phyloP scores from a whole-genome alignment of 441 rosid species.

The Adansonia madagascariensis region DNA sequence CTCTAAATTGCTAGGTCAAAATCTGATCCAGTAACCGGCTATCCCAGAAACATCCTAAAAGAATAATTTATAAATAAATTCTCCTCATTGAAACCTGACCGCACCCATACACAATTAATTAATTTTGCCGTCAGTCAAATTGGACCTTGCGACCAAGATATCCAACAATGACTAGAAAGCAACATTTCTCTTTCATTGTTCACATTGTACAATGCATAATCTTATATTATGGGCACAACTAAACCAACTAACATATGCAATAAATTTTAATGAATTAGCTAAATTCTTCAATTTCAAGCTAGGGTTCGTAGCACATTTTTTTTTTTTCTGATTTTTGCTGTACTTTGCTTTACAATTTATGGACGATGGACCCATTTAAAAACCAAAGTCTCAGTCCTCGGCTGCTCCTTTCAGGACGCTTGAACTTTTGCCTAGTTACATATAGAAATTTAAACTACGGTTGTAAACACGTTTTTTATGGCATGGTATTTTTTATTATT shows the following conservation, averaged over 20 bases:
- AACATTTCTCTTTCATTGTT: neutral
- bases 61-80: neutral
- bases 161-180: slow-evolving; percentile 7
- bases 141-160: slow-evolving; percentile 12
- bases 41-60: neutral
- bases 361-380: slow-evolving; percentile 21
- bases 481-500: no score
- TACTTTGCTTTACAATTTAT: neutral
- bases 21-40: neutral
- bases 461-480: no score
- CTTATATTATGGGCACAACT: neutral
- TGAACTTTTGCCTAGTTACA: slow-evolving; percentile 22
- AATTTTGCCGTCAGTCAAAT: neutral
- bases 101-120: neutral
- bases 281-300: neutral
- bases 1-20: neutral
- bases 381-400: neutral
- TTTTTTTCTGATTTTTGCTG: neutral
- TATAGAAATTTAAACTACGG: neutral
- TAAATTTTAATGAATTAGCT: no score
- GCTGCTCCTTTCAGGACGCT: neutral
- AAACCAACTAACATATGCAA: neutral
- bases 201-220: neutral
- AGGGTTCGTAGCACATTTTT: neutral
- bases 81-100: neutral